Evolutionary conservation across 345 rosid genomes (phyloP).

Genomic region (Rhodamnia argentea): DNA sequence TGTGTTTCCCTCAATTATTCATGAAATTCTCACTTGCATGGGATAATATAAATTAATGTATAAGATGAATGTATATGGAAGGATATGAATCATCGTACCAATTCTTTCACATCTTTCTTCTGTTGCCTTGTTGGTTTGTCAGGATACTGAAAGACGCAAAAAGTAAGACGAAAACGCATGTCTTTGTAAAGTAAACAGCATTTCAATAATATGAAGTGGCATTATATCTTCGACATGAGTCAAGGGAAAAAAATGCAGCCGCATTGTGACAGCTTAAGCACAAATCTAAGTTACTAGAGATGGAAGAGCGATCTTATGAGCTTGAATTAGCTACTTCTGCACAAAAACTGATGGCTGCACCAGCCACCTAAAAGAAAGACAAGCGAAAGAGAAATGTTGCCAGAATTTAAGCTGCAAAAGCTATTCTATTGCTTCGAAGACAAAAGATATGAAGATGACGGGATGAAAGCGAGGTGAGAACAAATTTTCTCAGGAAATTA

Average conservation of each 20-base stretch:
- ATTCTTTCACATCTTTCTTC: constrained; percentile 80
- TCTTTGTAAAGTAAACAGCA: neutral
- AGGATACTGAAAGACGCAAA: constrained; percentile 55
- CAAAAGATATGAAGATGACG: neutral
- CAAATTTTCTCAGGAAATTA: neutral
- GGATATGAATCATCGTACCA: constrained; percentile 35
- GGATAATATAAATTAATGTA: neutral
- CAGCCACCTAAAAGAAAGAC: neutral
- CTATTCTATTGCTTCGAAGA: neutral
- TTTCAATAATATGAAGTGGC: neutral
- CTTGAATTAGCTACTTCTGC: neutral
- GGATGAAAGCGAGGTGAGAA: neutral
- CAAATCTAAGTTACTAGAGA: neutral
- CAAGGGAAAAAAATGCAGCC: neutral
- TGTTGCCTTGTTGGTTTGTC: constrained; percentile 95
- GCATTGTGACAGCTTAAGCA: neutral
- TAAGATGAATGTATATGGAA: neutral
- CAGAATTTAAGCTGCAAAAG: neutral
- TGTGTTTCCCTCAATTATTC: neutral
- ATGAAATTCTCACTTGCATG: neutral
- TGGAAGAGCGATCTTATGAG: neutral
- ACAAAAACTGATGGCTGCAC: neutral
- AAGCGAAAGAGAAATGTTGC: neutral
- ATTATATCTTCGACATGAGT: neutral
- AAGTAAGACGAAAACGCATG: neutral